These are phyloP conservation scores for Inga oerstediana DNA, from an alignment of 306 rosid genomes.

Conservation along the genomic window DNA sequence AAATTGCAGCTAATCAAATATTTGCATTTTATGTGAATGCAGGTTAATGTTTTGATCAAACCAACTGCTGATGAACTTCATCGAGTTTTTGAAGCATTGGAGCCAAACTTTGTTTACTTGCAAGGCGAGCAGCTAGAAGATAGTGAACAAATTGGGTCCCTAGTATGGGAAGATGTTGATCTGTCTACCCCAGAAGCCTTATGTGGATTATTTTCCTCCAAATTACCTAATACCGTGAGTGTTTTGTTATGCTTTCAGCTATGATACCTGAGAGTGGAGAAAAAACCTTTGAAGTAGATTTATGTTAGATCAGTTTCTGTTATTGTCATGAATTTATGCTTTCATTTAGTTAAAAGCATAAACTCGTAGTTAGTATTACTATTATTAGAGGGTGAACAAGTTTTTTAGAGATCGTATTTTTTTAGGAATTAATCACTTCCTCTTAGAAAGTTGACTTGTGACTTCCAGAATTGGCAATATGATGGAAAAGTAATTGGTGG, in stretches of 20 bases:
- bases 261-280: background rate
- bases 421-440: background rate
- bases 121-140: slow-evolving; percentile 46
- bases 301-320: background rate
- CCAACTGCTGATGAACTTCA: slow-evolving; percentile 45
- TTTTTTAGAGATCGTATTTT: background rate
- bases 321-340: background rate
- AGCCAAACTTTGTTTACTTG: slow-evolving; percentile 51
- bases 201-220: slow-evolving; percentile 48
- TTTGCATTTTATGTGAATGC: slow-evolving; percentile 30
- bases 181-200: slow-evolving; percentile 51
- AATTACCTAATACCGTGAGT: slow-evolving; percentile 54
- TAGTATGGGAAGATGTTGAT: slow-evolving; percentile 52
- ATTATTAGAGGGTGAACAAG: background rate
- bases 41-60: slow-evolving; percentile 48
- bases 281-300: background rate
- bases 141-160: slow-evolving; percentile 49
- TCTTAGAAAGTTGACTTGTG: background rate
- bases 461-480: background rate
- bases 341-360: background rate
- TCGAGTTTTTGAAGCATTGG: slow-evolving; percentile 42
- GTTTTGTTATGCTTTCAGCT: background rate
- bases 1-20: background rate
- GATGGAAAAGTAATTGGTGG: background rate
- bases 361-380: too few species aligned